Conservation (phyloP, 2,329 filamentous ascomycete genomes). For the Nothopassalora personata region DNA sequence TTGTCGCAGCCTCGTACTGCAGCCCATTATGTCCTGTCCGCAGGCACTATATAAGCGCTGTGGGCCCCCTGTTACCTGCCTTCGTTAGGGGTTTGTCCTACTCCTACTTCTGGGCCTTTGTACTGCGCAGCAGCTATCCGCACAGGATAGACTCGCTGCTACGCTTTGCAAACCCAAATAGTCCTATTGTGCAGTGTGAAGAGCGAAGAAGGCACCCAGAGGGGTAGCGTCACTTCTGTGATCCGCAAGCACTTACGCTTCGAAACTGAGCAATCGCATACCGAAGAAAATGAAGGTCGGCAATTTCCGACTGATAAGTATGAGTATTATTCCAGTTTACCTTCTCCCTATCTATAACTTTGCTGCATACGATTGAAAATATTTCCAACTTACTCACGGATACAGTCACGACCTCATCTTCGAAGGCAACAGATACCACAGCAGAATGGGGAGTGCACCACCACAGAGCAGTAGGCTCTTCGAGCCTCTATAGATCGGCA, state of each 20-base stretch:
- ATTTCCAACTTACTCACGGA: neutral
- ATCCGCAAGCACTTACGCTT: neutral
- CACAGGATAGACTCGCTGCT: too few relatives aligned
- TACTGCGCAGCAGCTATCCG: too few relatives aligned
- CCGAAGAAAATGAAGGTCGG: neutral
- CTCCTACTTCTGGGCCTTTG: too few relatives aligned
- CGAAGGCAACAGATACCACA: neutral
- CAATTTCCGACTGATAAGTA: neutral
- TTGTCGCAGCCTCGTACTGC: too few relatives aligned
- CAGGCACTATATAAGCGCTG: too few relatives aligned
- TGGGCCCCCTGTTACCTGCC: too few relatives aligned
- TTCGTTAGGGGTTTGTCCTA: too few relatives aligned
- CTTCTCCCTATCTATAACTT: neutral
- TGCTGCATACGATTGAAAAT: neutral
- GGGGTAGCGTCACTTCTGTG: neutral
- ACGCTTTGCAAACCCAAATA: too few relatives aligned
- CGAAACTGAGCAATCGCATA: slow-evolving; percentile 9
- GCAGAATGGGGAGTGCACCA: slow-evolving; percentile 9
- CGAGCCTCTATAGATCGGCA: slow-evolving; percentile 38
- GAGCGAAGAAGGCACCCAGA: too few relatives aligned
- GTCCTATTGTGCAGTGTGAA: too few relatives aligned
- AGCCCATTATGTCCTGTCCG: too few relatives aligned
- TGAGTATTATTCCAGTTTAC: neutral
- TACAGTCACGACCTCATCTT: neutral
- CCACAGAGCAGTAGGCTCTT: slow-evolving; percentile 30